A percentile compares a stretch with the other conserved stretches of the same genome.
These are phyloP conservation scores for Penicillium sp. DNA, from an alignment of 2,329 filamentous ascomycete species.

Conservation along the genomic window DNA sequence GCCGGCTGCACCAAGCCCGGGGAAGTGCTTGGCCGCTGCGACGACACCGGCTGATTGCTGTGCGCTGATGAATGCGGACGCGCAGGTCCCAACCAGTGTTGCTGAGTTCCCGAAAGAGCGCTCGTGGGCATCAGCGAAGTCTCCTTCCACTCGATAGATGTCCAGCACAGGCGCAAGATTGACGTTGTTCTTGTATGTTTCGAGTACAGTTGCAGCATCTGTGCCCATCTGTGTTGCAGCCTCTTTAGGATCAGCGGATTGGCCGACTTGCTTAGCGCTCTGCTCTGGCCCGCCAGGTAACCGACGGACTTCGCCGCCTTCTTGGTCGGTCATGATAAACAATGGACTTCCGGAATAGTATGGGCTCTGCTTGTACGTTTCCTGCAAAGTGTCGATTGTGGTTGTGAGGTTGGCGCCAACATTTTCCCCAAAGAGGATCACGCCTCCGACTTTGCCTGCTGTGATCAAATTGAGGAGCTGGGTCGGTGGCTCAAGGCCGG, in stretches of 20 bases:
- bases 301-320: conserved; percentile 32
- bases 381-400: conserved; percentile 24
- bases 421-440: conserved; percentile 34
- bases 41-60: conserved; percentile 25
- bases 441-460: conserved; percentile 32
- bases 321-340: conserved; percentile 36
- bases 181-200: conserved; percentile 21
- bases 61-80: conserved; percentile 20
- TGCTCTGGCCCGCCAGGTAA: conserved; percentile 26
- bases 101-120: conserved; percentile 31
- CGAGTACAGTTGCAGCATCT: conserved; percentile 22
- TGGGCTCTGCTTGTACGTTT: conserved; percentile 21
- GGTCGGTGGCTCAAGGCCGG: conserved; percentile 25
- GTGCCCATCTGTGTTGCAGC: conserved; percentile 24
- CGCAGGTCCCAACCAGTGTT: conserved; percentile 23
- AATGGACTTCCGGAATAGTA: conserved; percentile 26
- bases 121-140: conserved; percentile 27
- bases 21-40: conserved; percentile 34
- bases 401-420: conserved; percentile 25
- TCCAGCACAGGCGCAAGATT: conserved; percentile 33
- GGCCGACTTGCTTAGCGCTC: conserved; percentile 28
- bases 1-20: conserved; percentile 29
- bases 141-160: conserved; percentile 27
- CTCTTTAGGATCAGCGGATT: conserved; percentile 13
- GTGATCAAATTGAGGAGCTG: conserved; percentile 27